phyloP scores from a whole-genome alignment of 331 rosid genomes.

The Malus hybrid region DNA sequence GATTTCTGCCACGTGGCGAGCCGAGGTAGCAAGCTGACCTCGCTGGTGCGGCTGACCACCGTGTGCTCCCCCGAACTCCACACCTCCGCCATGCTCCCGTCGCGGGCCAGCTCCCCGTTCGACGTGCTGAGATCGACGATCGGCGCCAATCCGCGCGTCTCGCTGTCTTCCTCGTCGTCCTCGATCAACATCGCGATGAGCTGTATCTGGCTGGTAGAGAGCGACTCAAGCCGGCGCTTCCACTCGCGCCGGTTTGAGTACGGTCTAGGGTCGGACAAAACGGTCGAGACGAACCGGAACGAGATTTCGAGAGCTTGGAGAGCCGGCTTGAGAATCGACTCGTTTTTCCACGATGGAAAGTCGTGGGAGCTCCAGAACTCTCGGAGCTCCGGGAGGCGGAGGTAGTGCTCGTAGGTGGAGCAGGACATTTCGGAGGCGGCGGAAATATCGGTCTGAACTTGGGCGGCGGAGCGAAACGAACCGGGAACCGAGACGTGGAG shows the following conservation, averaged over 20 bases:
- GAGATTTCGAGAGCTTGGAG: slow-evolving; percentile 72
- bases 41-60: slow-evolving; percentile 55
- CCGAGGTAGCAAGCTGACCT: slow-evolving; percentile 60
- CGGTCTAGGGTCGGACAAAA: slow-evolving; percentile 60
- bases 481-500: slow-evolving; percentile 31
- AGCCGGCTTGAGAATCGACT: slow-evolving; percentile 65
- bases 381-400: slow-evolving; percentile 59
- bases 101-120: slow-evolving; percentile 28
- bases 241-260: slow-evolving; percentile 66
- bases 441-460: slow-evolving; percentile 33
- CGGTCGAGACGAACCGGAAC: slow-evolving; percentile 59
- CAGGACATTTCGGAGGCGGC: slow-evolving; percentile 47
- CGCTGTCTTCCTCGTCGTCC: slow-evolving; percentile 46
- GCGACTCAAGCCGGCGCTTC: slow-evolving; percentile 54
- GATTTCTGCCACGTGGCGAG: slow-evolving; percentile 78
- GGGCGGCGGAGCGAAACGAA: slow-evolving; percentile 24
- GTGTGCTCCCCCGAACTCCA: slow-evolving; percentile 38
- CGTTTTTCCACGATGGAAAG: slow-evolving; percentile 63
- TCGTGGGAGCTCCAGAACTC: slow-evolving; percentile 45
- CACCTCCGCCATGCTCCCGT: slow-evolving; percentile 49
- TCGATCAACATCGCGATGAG: slow-evolving; percentile 56
- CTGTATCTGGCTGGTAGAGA: slow-evolving; percentile 45
- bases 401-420: slow-evolving; percentile 60
- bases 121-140: slow-evolving; percentile 31
- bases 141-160: slow-evolving; percentile 52